phyloP scores from a whole-genome alignment of 306 rosid genomes.

The Hylodesmum podocarpum region DNA sequence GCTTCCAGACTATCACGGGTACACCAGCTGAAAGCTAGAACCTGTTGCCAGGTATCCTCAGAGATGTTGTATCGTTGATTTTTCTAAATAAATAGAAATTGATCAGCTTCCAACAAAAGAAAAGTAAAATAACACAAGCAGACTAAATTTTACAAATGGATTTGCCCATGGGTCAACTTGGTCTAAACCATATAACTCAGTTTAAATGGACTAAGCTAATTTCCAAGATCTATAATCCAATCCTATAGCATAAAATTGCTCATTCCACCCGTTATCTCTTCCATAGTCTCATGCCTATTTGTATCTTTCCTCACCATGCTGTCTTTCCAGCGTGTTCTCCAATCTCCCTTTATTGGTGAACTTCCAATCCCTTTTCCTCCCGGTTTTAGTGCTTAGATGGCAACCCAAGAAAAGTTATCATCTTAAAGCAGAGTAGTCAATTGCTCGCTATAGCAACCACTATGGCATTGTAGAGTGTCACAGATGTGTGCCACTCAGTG shows the following conservation, averaged over 20 bases:
- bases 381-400: neutral
- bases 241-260: constrained; percentile 8
- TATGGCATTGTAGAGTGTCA: neutral
- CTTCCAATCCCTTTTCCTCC: neutral
- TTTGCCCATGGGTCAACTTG: neutral
- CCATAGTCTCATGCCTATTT: neutral
- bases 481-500: neutral
- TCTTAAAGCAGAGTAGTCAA: neutral
- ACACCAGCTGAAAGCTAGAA: constrained; percentile 88
- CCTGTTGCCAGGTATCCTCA: constrained; percentile 98
- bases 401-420: neutral
- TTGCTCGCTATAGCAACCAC: neutral
- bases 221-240: neutral
- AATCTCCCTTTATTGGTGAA: neutral
- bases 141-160: constrained; percentile 6
- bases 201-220: neutral
- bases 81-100: constrained; percentile 54
- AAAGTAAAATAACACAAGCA: constrained; percentile 18
- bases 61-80: constrained; percentile 93
- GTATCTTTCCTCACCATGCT: neutral
- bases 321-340: too few relatives aligned
- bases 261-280: neutral
- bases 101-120: constrained; percentile 37
- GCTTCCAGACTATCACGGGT: constrained; percentile 86
- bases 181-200: neutral